Evolutionary conservation across 2,329 filamentous ascomycete species (phyloP), one percentile per base, ranked within the genome.

Genomic region (Lasiodiplodia hormozganensis): DNA sequence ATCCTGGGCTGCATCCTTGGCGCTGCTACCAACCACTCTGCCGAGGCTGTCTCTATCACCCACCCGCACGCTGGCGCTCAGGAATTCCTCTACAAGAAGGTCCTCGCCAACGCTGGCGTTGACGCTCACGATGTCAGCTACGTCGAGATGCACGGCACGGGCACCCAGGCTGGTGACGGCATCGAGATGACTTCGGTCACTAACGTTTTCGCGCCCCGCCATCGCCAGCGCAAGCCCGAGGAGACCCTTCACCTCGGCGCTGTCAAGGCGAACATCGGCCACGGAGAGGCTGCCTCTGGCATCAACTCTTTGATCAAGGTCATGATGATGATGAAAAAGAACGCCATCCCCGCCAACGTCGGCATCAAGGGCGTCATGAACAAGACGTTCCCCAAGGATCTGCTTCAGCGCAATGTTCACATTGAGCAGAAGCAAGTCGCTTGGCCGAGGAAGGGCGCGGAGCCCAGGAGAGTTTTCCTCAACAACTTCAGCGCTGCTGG

Each of bases 81-180:
- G 78, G 88, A 91, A 14, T 83, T 86, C 58, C 82, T 96, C 12
- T 95, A 91, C 74, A 86, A 87, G 68, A 84, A 87, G 49, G 89
- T 96, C 34, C 84, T 96, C 1, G 86, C 90, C 58, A 87, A 92
- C 53, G 90, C 92, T 52, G 90, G 90, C 69, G 86, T 96, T 25
- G 89, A 94, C 74, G 90, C 92, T 1, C 85, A 89, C 62, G 91
- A 94, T 71, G 86, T 97, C 60, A 89, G 89, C 78, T 96, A 95
- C 74, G 89, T 97, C 10, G 93, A 96, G 80, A 93, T 96, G 89
- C 93, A 97, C 77, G 93, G 92, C 16, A 97, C 93, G 2, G 93
- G 93, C 38, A 97, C 92, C 0, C 92, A 96, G 78, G 92, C 91
- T 38, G 93, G 92, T 70, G 93, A 97, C 75, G 89, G 89, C 8